These are phyloP conservation scores for Alternaria longipes DNA, from an alignment of 2,329 filamentous ascomycete species.

Conservation along the genomic window DNA sequence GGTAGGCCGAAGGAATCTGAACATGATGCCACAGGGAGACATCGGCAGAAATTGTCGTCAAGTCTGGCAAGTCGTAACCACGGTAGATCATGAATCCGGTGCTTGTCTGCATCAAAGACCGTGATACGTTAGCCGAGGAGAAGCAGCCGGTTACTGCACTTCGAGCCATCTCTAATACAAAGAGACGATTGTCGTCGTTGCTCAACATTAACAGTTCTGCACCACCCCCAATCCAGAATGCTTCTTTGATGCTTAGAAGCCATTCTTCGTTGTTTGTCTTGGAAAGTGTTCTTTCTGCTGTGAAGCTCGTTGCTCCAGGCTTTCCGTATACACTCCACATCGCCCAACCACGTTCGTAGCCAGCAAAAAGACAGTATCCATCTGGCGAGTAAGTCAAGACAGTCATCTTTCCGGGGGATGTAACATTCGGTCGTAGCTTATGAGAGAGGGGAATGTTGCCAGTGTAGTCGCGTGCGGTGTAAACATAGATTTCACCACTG, in stretches of 20 bases:
- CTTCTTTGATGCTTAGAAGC: conserved; percentile 80
- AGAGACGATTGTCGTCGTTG: conserved; percentile 78
- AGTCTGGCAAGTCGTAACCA: conserved; percentile 88
- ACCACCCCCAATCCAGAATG: conserved; percentile 86
- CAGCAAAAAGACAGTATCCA: conserved; percentile 94
- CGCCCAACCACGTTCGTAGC: conserved; percentile 91
- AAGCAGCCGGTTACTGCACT: conserved; percentile 94
- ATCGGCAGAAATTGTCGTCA: conserved; percentile 91
- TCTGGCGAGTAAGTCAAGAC: conserved; percentile 90
- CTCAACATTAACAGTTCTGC: conserved; percentile 83
- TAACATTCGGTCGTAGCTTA: conserved; percentile 74
- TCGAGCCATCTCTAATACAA: conserved; percentile 89
- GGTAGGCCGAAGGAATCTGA: conserved; percentile 83
- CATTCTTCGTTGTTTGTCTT: conserved; percentile 79
- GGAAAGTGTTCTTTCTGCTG: conserved; percentile 70
- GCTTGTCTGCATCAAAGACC: conserved; percentile 88
- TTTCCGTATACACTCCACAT: conserved; percentile 99
- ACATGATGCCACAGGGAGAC: conserved; percentile 95
- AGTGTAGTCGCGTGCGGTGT: conserved; percentile 89
- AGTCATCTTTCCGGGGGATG: conserved; percentile 75
- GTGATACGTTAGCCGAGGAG: conserved; percentile 87
- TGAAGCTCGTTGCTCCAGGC: conserved; percentile 83
- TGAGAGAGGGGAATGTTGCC: conserved; percentile 93
- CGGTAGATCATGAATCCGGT: conserved; percentile 90
- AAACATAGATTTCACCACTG: conserved; percentile 84